Conservation (phyloP, 1,284 basidiomycete species). For the Naganishia liquefaciens region DNA sequence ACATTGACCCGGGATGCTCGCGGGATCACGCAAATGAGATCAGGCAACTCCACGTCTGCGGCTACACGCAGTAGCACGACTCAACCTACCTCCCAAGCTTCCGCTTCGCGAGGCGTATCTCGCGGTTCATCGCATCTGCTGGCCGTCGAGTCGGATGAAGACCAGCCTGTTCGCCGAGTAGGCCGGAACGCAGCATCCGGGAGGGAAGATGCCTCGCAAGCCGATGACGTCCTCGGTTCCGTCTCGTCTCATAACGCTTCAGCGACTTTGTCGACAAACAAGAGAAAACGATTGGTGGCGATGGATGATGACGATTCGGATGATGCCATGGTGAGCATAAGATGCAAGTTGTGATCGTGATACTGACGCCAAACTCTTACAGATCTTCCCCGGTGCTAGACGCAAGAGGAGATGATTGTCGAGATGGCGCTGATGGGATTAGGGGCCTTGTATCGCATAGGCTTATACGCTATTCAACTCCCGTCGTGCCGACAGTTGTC, state of each 20-base stretch:
- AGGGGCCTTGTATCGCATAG: background rate
- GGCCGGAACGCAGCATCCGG: background rate
- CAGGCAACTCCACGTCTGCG: background rate
- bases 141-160: conserved; percentile 18
- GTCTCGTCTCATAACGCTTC: conserved; percentile 5
- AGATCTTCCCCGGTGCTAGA: conserved; percentile 19
- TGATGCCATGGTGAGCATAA: conserved; percentile 6
- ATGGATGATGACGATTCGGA: conserved; percentile 25
- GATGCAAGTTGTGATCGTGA: no score
- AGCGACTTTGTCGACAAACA: conserved; percentile 11
- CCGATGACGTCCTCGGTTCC: conserved; percentile 13
- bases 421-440: no score
- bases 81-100: background rate
- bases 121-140: background rate
- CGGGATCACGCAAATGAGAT: conserved; percentile 7
- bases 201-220: conserved; percentile 5
- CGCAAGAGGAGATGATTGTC: conserved; percentile 6
- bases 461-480: background rate
- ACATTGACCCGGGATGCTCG: conserved; percentile 10
- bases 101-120: background rate
- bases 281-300: conserved; percentile 18
- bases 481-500: background rate
- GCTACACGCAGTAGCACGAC: background rate
- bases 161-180: conserved; percentile 9
- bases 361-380: background rate